These are phyloP conservation scores for Ramaria sp. DNA, from an alignment of 768 basidiomycete species.

Conservation along the genomic window DNA sequence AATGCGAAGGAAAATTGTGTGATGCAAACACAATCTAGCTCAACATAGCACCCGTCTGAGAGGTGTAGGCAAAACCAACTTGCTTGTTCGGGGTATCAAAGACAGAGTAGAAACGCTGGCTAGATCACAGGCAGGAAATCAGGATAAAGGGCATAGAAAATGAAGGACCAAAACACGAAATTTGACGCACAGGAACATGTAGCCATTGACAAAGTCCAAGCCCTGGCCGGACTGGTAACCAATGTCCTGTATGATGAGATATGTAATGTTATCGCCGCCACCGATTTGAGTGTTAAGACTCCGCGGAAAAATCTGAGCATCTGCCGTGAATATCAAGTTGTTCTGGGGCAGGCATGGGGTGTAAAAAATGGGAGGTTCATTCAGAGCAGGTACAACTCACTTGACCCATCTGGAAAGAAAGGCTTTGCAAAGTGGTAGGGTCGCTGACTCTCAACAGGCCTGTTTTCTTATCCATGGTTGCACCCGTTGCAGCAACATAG, in stretches of 20 bases:
- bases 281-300: conserved; percentile 9
- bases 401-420: conserved; percentile 23
- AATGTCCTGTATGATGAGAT: conserved; percentile 9
- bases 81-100: conserved; percentile 28
- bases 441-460: conserved; percentile 21
- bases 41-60: conserved; percentile 24
- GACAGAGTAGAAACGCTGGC: conserved; percentile 32
- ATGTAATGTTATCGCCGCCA: conserved; percentile 4
- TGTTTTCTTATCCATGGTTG: conserved; percentile 18
- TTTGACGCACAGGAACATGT: conserved; percentile 17
- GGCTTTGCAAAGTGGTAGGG: conserved; percentile 20
- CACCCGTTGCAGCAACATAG: conserved; percentile 24
- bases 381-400: conserved; percentile 13
- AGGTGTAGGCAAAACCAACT: conserved; percentile 31
- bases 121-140: neutral
- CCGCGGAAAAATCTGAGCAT: conserved; percentile 12
- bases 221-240: conserved; percentile 7
- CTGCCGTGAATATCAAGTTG: conserved; percentile 5
- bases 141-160: neutral
- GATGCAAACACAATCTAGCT: conserved; percentile 18
- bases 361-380: neutral
- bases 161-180: neutral
- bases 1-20: no score
- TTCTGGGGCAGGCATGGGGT: neutral
- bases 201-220: conserved; percentile 13